phyloP scores from a whole-genome alignment of 257 asterid genomes.

The Paraleonurus japonicus region DNA sequence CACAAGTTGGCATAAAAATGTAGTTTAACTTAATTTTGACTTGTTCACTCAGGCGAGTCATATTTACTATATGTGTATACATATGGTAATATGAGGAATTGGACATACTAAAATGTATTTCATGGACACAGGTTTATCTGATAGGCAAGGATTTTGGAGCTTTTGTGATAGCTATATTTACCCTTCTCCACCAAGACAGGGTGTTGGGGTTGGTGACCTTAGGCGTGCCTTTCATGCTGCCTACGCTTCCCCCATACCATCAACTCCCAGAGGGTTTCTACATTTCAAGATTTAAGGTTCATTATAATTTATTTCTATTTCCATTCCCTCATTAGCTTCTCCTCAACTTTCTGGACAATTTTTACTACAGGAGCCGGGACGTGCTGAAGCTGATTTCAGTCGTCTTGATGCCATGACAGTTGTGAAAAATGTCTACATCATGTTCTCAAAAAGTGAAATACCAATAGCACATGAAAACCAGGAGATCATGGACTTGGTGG shows the following conservation, averaged over 20 bases:
- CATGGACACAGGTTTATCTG: constrained; percentile 52
- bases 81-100: no score
- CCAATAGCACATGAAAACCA: constrained; percentile 45
- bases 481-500: constrained; percentile 56
- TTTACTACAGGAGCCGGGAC: constrained; percentile 39
- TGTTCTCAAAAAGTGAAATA: constrained; percentile 36
- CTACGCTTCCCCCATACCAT: constrained; percentile 46
- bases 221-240: constrained; percentile 55
- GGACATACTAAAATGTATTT: no score
- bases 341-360: constrained; percentile 13
- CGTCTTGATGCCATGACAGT: constrained; percentile 46
- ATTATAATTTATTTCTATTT: background rate
- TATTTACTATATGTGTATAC: no score
- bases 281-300: constrained; percentile 47
- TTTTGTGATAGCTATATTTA: constrained; percentile 38
- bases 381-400: constrained; percentile 58
- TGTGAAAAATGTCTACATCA: constrained; percentile 39
- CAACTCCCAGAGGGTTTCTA: constrained; percentile 58
- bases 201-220: constrained; percentile 47
- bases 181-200: constrained; percentile 46
- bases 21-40: no score
- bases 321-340: background rate
- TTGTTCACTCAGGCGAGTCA: no score
- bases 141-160: constrained; percentile 82
- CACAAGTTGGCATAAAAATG: no score